A percentile compares a stretch with the other conserved stretches of the same genome.
Evolutionary conservation across 768 basidiomycete genomes (phyloP).

Genomic region (Heimioporus sp.): DNA sequence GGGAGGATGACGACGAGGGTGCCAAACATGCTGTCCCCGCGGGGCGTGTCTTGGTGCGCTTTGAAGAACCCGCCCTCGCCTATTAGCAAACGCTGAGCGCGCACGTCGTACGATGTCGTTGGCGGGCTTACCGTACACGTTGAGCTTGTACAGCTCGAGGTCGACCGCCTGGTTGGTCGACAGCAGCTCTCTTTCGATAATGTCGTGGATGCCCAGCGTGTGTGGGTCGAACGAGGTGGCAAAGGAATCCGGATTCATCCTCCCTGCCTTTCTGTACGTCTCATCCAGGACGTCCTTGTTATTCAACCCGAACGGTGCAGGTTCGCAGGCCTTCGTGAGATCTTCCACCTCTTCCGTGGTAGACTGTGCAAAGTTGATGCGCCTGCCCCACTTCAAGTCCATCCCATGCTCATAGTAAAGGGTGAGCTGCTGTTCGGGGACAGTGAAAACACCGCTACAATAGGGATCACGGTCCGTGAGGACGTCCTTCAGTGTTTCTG

Average conservation of each 20-base stretch:
- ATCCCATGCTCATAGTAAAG: background rate
- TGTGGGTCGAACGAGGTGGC: background rate
- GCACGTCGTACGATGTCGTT: background rate
- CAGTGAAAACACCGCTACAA: background rate
- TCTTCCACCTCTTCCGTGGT: background rate
- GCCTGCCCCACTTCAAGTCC: background rate
- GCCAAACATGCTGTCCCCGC: background rate
- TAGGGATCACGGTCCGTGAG: background rate
- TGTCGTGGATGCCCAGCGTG: background rate
- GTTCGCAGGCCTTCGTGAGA: constrained; percentile 34
- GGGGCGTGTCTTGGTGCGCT: background rate
- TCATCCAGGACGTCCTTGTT: background rate
- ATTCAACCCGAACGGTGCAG: background rate
- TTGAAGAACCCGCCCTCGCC: background rate
- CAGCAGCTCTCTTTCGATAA: background rate
- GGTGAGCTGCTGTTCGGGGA: background rate
- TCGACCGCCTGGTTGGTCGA: background rate
- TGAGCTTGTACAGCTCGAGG: background rate
- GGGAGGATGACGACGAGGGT: background rate
- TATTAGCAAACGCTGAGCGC: too few relatives aligned
- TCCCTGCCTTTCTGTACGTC: background rate
- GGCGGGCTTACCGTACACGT: background rate
- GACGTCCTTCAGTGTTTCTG: background rate
- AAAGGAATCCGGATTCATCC: background rate
- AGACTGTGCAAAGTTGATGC: background rate